Evolutionary conservation across 495 filamentous ascomycete species (phyloP).

Genomic region (Penicillium diatomitis): DNA sequence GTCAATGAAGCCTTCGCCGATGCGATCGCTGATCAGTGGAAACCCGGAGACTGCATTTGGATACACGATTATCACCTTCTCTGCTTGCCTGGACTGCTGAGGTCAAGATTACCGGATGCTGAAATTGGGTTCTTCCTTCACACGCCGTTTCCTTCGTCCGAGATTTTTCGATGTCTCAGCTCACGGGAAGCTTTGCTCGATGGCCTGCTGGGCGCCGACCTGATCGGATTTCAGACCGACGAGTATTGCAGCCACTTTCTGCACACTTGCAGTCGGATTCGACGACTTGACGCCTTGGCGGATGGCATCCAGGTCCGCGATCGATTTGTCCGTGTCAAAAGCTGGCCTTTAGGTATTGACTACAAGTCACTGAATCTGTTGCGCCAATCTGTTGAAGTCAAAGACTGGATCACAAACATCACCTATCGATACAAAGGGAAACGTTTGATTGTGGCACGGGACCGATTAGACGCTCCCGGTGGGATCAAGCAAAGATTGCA

Average conservation of each 20-base stretch:
- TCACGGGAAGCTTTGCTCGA: constrained; percentile 69
- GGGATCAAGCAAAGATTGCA: constrained; percentile 82
- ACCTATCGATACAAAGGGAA: constrained; percentile 65
- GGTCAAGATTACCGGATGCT: constrained; percentile 67
- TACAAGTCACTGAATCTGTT: constrained; percentile 54
- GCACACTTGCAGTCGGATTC: constrained; percentile 77
- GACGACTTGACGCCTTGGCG: constrained; percentile 67
- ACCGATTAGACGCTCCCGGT: constrained; percentile 79
- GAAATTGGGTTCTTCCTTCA: constrained; percentile 92
- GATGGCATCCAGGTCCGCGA: constrained; percentile 74
- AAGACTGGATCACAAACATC: constrained; percentile 63
- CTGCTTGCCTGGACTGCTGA: constrained; percentile 68
- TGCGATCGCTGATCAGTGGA: constrained; percentile 73
- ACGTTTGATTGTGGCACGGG: constrained; percentile 74
- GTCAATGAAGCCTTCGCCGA: constrained; percentile 84
- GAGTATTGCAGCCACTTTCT: constrained; percentile 90
- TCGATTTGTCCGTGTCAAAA: constrained; percentile 70
- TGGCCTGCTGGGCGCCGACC: constrained; percentile 78
- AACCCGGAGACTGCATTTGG: constrained; percentile 79
- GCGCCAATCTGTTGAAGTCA: constrained; percentile 58
- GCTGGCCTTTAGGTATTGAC: constrained; percentile 45
- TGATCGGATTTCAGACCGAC: constrained; percentile 83
- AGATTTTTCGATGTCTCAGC: constrained; percentile 79
- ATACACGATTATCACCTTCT: constrained; percentile 87
- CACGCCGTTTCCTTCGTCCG: constrained; percentile 83